Percentiles rank a stretch among this genome's conserved stretches.
Conservation (phyloP, 768 basidiomycete genomes). For the Trichaptum fuscoviolaceum region DNA sequence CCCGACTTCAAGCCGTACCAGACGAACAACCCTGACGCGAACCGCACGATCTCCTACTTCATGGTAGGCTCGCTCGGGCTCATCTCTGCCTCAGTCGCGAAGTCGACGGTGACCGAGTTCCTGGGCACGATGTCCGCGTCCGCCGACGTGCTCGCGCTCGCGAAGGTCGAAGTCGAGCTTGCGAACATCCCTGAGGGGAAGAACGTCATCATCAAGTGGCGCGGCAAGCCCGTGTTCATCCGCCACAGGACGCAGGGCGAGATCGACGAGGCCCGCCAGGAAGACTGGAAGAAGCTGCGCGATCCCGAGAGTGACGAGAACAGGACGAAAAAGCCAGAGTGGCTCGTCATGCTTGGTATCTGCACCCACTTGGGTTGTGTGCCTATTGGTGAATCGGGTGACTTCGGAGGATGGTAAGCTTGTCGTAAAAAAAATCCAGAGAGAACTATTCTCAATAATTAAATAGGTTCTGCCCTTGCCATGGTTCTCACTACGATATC, state of each 20-base stretch:
- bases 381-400: constrained; percentile 95
- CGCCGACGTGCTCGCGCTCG: constrained; percentile 95
- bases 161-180: constrained; percentile 96
- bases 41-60: constrained; percentile 81
- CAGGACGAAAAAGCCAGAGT: constrained; percentile 91
- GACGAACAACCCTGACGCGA: constrained; percentile 53
- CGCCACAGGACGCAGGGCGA: constrained; percentile 89
- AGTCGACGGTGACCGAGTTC: constrained; percentile 91
- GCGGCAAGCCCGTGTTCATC: constrained; percentile 99
- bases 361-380: constrained; percentile 99
- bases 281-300: constrained; percentile 82
- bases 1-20: constrained; percentile 88
- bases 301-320: constrained; percentile 91
- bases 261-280: constrained; percentile 84
- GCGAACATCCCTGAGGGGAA: constrained; percentile 91
- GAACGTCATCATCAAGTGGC: constrained; percentile 98
- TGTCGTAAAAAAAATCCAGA: constrained; percentile 3
- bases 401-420: constrained; percentile 91
- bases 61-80: constrained; percentile 91
- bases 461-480: constrained; percentile 91
- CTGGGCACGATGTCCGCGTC: constrained; percentile 95
- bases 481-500: constrained; percentile 98
- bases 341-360: constrained; percentile 89
- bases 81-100: constrained; percentile 90
- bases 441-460: not conserved